A percentile compares a stretch with the other conserved stretches of the same genome.
phyloP scores from a whole-genome alignment of 805 yeast genomes.

The Yamadazyma olivae region DNA sequence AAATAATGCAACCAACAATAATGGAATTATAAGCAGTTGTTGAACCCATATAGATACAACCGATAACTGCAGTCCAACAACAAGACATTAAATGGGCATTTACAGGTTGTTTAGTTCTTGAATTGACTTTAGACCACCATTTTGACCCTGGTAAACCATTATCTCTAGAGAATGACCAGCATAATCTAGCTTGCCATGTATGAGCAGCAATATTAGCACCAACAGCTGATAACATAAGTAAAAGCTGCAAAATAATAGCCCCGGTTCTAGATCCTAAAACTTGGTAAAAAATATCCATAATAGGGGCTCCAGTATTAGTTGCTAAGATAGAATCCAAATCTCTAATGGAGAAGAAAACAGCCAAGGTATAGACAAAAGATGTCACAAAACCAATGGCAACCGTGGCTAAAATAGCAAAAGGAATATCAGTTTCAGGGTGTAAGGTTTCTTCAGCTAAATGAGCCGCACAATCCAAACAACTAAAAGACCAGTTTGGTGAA shows the following conservation, averaged over 20 bases:
- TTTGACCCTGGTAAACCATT: slow-evolving; percentile 57
- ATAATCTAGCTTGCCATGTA: slow-evolving; percentile 66
- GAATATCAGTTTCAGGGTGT: slow-evolving; percentile 57
- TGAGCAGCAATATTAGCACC: slow-evolving; percentile 61
- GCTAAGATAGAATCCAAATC: slow-evolving; percentile 47
- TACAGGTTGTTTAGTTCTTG: slow-evolving; percentile 51
- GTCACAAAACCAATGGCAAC: slow-evolving; percentile 67
- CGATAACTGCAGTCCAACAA: slow-evolving; percentile 50
- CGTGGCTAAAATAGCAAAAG: slow-evolving; percentile 59
- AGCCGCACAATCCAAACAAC: slow-evolving; percentile 67
- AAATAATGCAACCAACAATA: slow-evolving; percentile 58
- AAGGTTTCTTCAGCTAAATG: slow-evolving; percentile 68
- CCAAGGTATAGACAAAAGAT: slow-evolving; percentile 48
- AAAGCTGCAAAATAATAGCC: slow-evolving; percentile 48
- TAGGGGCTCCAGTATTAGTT: slow-evolving; percentile 59
- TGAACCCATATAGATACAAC: slow-evolving; percentile 64
- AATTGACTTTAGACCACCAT: slow-evolving; percentile 47
- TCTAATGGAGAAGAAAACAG: slow-evolving; percentile 58
- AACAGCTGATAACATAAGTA: slow-evolving; percentile 51
- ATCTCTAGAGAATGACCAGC: slow-evolving; percentile 70
- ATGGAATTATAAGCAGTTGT: slow-evolving; percentile 66
- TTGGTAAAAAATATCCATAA: slow-evolving; percentile 60
- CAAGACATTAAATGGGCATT: slow-evolving; percentile 58
- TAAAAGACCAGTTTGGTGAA: slow-evolving; percentile 68
- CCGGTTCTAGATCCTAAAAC: slow-evolving; percentile 52